Conservation (phyloP, 2,329 filamentous ascomycete genomes). For the Colletotrichum higginsianum region DNA sequence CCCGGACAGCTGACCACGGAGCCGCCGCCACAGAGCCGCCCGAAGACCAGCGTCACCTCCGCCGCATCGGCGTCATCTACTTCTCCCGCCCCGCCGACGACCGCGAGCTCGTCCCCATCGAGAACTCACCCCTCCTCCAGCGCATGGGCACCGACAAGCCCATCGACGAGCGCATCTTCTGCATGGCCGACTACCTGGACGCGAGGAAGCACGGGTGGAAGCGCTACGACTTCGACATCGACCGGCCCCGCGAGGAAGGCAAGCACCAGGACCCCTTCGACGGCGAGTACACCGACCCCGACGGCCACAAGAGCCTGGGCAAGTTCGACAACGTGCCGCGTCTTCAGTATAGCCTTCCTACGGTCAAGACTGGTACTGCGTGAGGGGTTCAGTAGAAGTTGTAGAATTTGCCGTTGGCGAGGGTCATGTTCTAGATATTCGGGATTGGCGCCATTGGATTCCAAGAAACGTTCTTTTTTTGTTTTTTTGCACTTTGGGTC, state of each 20-base stretch:
- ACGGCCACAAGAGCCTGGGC: conserved; percentile 33
- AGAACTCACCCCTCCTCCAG: conserved; percentile 52
- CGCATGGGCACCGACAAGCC: conserved; percentile 48
- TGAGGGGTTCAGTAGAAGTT: not conserved
- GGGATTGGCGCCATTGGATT: not conserved
- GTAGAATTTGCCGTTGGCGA: too few relatives aligned
- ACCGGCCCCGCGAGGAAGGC: conserved; percentile 38
- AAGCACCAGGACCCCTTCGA: conserved; percentile 32
- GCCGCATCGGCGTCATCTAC: conserved; percentile 57
- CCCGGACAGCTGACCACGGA: not conserved
- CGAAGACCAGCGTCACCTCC: conserved; percentile 53
- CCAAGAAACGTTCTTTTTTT: too few relatives aligned
- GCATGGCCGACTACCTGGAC: conserved; percentile 49
- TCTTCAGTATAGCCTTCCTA: conserved; percentile 28
- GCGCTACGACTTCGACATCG: conserved; percentile 49
- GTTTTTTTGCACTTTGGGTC: too few relatives aligned
- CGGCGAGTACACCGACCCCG: conserved; percentile 32
- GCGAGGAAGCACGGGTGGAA: conserved; percentile 51
- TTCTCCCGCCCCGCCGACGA: conserved; percentile 57
- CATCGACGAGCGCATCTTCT: conserved; percentile 48
- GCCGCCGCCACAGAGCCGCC: conserved; percentile 45
- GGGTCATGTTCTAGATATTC: not conserved
- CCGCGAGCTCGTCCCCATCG: conserved; percentile 53
- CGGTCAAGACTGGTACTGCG: conserved; percentile 6
- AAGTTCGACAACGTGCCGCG: conserved; percentile 33